Evolutionary conservation across 2,329 filamentous ascomycete genomes (phyloP).

Genomic region (Phialocephala subalpina): DNA sequence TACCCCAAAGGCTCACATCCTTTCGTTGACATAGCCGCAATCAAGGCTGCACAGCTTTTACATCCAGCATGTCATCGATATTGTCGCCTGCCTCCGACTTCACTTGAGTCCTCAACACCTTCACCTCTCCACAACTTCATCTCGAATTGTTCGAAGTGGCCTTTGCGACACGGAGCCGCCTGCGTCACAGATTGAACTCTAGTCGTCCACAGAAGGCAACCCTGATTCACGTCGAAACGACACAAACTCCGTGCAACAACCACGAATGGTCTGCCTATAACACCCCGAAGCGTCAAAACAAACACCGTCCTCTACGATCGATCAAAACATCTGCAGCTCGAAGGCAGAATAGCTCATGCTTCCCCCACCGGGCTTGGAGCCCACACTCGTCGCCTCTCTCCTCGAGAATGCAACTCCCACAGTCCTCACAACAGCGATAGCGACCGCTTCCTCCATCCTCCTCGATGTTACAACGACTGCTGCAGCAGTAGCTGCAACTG

Average conservation of each 20-base stretch:
- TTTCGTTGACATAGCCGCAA: conserved; percentile 11
- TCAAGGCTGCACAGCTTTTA: conserved; percentile 15
- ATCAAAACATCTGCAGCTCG: not conserved
- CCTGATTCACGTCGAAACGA: conserved; percentile 9
- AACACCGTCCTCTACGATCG: not conserved
- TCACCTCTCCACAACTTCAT: conserved; percentile 5
- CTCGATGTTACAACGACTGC: conserved; percentile 42
- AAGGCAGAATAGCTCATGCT: conserved; percentile 33
- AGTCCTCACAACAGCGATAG: conserved; percentile 35
- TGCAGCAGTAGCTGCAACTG: conserved; percentile 40
- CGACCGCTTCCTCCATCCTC: conserved; percentile 35
- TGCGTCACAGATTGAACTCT: conserved; percentile 18
- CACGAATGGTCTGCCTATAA: conserved; percentile 1
- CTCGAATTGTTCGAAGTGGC: conserved; percentile 10
- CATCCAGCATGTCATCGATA: conserved; percentile 17
- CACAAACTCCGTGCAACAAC: not conserved
- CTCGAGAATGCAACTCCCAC: conserved; percentile 37
- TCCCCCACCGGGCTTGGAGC: conserved; percentile 41
- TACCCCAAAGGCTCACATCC: conserved; percentile 14
- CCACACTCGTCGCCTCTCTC: conserved; percentile 31
- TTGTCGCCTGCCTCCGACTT: conserved; percentile 4
- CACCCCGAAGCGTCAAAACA: not conserved
- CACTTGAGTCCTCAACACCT: not conserved
- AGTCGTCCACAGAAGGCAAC: conserved; percentile 8
- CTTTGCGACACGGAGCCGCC: conserved; percentile 4